A percentile compares a stretch with the other conserved stretches of the same genome.
Conservation (phyloP, 164 flowering plant genomes). For the Chloranthus sessilifolius region DNA sequence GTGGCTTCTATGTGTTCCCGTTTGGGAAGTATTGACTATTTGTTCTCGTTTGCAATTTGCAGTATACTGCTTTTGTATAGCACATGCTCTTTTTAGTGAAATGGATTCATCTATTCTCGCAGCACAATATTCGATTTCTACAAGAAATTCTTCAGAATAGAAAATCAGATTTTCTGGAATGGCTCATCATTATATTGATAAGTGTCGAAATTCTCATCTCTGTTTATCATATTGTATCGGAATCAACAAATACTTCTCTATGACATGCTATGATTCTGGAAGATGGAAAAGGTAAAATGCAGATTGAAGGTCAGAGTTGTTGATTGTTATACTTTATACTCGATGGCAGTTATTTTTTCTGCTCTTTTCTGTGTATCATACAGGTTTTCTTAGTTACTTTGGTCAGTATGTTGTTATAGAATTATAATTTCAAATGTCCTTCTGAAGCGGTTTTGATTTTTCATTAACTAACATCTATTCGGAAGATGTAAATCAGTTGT, state of each 20-base stretch:
- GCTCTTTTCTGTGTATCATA: background rate
- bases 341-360: background rate
- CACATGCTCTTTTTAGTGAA: conserved; percentile 2
- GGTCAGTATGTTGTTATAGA: background rate
- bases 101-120: conserved; percentile 26
- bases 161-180: conserved; percentile 87
- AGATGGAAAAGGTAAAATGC: background rate
- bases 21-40: background rate
- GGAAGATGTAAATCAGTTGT: no score
- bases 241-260: conserved; percentile 34
- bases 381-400: background rate
- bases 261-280: conserved; percentile 14
- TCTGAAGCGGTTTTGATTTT: no score
- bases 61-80: background rate
- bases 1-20: background rate
- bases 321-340: background rate
- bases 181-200: conserved; percentile 82
- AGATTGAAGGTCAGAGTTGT: background rate
- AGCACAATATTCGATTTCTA: conserved; percentile 90
- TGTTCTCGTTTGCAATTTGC: background rate
- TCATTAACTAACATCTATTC: no score
- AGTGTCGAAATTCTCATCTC: conserved; percentile 77
- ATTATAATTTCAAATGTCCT: no score
- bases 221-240: conserved; percentile 58
- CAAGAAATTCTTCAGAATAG: conserved; percentile 92